Evolutionary conservation across 495 filamentous ascomycete genomes (phyloP), one percentile per base, ranked within the genome.

Genomic region (Neurospora terricola): DNA sequence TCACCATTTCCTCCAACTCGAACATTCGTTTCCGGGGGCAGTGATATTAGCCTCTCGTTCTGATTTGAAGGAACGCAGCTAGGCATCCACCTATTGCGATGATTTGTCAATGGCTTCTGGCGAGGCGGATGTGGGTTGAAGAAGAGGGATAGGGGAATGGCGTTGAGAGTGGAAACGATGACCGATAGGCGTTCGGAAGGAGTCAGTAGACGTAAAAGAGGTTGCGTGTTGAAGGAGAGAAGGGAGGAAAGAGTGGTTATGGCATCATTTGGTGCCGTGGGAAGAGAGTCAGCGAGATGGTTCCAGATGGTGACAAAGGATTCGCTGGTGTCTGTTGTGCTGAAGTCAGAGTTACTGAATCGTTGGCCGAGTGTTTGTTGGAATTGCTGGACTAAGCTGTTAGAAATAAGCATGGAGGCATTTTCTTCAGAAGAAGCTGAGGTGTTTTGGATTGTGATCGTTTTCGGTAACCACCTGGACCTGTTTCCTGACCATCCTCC

Each of bases 31-130:
- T 70, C 74, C 38, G 72, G 71, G 0, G 40, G 23, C 21, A 77
- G 36, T 12, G n/a, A 21, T 1, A 59, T 23, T 11, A 59, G 21
- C n/a, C 48, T 23, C 48, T 59, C 48, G 0, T 70, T 72, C 40
- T 77, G 73, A n/a, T 45, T 40, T 1, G 73, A 75, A n/a, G 75
- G 77, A 11, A 38, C 73, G 73, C 2, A 74, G 42, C 3, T 27
- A 5, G 77, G 77, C 9, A 78, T 45, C 77, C 77, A 78, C 18
- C 75, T 75, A 18, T 75, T 72, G 2, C 77, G 71, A 11, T 77
- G 75, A n/a, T 75, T 70, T 2, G 48, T 45, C 1, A 70, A 38
- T 3, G 77, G 75, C 1, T 70, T 72, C 12, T 78, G 72, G 9
- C 77, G 45, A 34, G 75, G 75, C 0, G 70, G 73, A 7, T 72